These are phyloP conservation scores for Hibiscus trionum DNA, from an alignment of 345 rosid species.

Conservation along the genomic window DNA sequence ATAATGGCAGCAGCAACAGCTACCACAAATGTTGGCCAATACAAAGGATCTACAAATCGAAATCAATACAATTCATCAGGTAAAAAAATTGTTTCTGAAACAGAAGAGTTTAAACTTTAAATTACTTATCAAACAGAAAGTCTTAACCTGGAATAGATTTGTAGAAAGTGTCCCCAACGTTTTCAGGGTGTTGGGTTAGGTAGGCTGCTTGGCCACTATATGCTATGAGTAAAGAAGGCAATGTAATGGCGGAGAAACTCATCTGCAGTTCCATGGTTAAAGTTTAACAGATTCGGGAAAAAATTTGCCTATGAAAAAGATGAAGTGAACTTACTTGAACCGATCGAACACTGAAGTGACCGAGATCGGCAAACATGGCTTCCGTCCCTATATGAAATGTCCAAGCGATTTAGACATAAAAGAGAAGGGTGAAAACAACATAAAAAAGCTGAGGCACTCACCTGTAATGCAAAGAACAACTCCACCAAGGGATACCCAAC, in stretches of 20 bases:
- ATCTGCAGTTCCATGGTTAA: conserved; percentile 32
- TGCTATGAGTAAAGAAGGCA: conserved; percentile 34
- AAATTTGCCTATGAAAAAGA: background rate
- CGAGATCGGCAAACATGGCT: conserved; percentile 87
- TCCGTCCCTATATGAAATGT: conserved; percentile 43
- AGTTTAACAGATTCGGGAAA: background rate
- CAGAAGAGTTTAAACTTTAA: too few relatives aligned
- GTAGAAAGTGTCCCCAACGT: conserved; percentile 46
- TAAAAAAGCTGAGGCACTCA: background rate
- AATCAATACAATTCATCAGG: background rate
- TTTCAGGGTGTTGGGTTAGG: conserved; percentile 30
- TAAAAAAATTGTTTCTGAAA: background rate
- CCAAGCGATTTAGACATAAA: background rate
- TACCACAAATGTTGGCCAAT: conserved; percentile 76
- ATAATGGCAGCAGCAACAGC: conserved; percentile 72
- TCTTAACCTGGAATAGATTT: conserved; percentile 47
- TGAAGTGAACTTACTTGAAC: conserved; percentile 36
- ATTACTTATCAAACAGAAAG: too few relatives aligned
- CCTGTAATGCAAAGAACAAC: conserved; percentile 68
- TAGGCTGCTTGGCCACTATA: conserved; percentile 62
- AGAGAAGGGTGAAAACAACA: background rate
- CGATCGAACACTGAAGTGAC: conserved; percentile 70
- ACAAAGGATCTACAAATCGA: conserved; percentile 40
- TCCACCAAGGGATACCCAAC: conserved; percentile 75
- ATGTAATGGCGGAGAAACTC: conserved; percentile 47